A percentile compares a stretch with the other conserved stretches of the same genome.
Evolutionary conservation across 1,284 basidiomycete genomes (phyloP).

Genomic region (Boletus smithii): DNA sequence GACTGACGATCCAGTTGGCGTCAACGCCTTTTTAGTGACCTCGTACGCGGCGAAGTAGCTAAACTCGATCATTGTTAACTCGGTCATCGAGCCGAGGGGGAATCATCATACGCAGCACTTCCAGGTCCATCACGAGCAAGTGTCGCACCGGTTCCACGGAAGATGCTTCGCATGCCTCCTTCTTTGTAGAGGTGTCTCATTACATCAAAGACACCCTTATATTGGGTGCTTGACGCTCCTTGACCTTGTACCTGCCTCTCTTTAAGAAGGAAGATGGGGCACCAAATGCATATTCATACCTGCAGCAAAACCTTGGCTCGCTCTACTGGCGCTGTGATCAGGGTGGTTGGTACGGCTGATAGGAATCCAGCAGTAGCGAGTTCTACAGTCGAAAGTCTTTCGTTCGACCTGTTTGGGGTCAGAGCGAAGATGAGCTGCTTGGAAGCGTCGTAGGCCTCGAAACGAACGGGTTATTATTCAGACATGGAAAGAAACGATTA

Average conservation of each 20-base stretch:
- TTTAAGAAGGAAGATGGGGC: not conserved
- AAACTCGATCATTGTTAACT: conserved; percentile 11
- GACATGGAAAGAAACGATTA: not conserved
- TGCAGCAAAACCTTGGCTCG: conserved; percentile 96
- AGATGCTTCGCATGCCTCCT: conserved; percentile 91
- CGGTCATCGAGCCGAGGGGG: not conserved
- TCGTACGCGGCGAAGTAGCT: conserved; percentile 99
- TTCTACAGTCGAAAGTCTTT: conserved; percentile 73
- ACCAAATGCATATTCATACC: conserved; percentile 40
- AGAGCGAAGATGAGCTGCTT: conserved; percentile 81
- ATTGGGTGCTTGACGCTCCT: conserved; percentile 67
- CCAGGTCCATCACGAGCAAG: conserved; percentile 95
- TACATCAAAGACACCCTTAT: conserved; percentile 92
- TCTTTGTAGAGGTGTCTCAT: conserved; percentile 91
- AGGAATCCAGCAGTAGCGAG: conserved; percentile 93
- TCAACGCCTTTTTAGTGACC: conserved; percentile 83
- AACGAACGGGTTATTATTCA: conserved; percentile 5
- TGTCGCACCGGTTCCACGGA: conserved; percentile 90
- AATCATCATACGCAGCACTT: conserved; percentile 76
- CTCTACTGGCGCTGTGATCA: conserved; percentile 94
- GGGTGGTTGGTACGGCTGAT: conserved; percentile 89
- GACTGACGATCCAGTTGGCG: conserved; percentile 71
- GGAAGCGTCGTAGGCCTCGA: conserved; percentile 91
- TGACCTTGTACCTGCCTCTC: conserved; percentile 80
- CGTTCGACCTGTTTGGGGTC: conserved; percentile 67